A percentile compares a stretch with the other conserved stretches of the same genome.
These are phyloP conservation scores for Fraxinus quadrangulata DNA, from an alignment of 257 asterid species.

Conservation along the genomic window DNA sequence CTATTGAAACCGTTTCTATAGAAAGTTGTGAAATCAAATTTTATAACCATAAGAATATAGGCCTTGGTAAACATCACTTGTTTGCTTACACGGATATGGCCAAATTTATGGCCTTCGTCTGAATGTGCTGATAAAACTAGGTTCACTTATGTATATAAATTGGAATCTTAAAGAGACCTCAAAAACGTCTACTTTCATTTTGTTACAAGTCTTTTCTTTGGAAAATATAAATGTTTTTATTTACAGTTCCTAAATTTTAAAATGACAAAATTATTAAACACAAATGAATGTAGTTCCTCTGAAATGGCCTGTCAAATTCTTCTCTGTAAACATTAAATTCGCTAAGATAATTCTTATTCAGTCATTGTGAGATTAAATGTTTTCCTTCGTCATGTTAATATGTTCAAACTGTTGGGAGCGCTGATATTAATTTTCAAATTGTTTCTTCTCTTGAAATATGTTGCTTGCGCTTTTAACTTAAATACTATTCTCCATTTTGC, in stretches of 20 bases:
- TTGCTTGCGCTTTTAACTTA: neutral
- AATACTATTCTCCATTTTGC: neutral
- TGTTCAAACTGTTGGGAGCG: conserved; percentile 3
- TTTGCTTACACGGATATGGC: conserved; percentile 1
- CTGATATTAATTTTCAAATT: neutral
- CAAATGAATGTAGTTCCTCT: conserved; percentile 15
- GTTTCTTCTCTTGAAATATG: neutral
- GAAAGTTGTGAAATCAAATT: conserved; percentile 10
- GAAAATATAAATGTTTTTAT: conserved; percentile 3
- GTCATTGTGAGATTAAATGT: conserved; percentile 3
- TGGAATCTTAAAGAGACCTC: conserved; percentile 8
- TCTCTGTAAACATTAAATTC: neutral
- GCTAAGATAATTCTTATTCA: neutral
- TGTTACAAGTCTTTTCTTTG: neutral
- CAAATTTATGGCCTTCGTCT: neutral
- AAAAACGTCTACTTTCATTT: conserved; percentile 9
- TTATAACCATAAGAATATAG: neutral
- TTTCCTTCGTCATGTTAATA: conserved; percentile 2
- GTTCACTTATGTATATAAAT: conserved; percentile 4
- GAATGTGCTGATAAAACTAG: neutral
- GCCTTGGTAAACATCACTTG: conserved; percentile 19
- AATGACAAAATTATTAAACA: conserved; percentile 1
- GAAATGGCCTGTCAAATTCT: conserved; percentile 2
- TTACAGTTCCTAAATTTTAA: conserved; percentile 13
- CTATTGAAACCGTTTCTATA: neutral